These are phyloP conservation scores for Cenchrus purpureus DNA, from an alignment of 176 grass and related monocot genomes.

Conservation along the genomic window DNA sequence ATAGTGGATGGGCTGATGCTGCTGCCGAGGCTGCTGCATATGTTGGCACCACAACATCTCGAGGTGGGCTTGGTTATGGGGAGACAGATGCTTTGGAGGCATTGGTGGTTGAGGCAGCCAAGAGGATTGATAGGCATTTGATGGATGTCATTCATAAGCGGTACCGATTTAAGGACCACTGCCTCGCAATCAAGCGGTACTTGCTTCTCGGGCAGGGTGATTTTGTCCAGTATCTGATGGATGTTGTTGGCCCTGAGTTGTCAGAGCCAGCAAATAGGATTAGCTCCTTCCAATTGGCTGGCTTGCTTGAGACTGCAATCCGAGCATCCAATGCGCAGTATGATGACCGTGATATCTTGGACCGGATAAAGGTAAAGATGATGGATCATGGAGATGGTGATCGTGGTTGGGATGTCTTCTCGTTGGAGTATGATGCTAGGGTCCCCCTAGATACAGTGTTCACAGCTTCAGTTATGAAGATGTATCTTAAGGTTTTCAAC, in stretches of 20 bases:
- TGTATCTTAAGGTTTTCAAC: slow-evolving; percentile 94
- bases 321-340: slow-evolving; percentile 91
- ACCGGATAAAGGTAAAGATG: slow-evolving; percentile 93
- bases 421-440: slow-evolving; percentile 89
- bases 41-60: slow-evolving; percentile 82
- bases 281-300: slow-evolving; percentile 89
- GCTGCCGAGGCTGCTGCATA: slow-evolving; percentile 68
- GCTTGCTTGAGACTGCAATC: slow-evolving; percentile 84
- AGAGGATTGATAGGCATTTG: slow-evolving; percentile 80
- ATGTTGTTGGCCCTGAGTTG: slow-evolving; percentile 88
- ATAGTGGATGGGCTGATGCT: slow-evolving; percentile 82
- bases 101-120: slow-evolving; percentile 84
- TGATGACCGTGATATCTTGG: slow-evolving; percentile 88
- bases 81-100: slow-evolving; percentile 87
- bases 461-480: slow-evolving; percentile 91
- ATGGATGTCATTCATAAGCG: slow-evolving; percentile 90
- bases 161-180: slow-evolving; percentile 91
- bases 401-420: slow-evolving; percentile 94
- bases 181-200: slow-evolving; percentile 91
- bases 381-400: slow-evolving; percentile 95
- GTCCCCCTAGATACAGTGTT: slow-evolving; percentile 88
- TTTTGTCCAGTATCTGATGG: slow-evolving; percentile 97
- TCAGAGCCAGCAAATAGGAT: slow-evolving; percentile 96
- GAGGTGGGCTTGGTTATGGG: slow-evolving; percentile 88
- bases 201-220: slow-evolving; percentile 98